These are phyloP conservation scores for Coriolopsis trogii DNA, from an alignment of 1,284 basidiomycete species.

Conservation along the genomic window DNA sequence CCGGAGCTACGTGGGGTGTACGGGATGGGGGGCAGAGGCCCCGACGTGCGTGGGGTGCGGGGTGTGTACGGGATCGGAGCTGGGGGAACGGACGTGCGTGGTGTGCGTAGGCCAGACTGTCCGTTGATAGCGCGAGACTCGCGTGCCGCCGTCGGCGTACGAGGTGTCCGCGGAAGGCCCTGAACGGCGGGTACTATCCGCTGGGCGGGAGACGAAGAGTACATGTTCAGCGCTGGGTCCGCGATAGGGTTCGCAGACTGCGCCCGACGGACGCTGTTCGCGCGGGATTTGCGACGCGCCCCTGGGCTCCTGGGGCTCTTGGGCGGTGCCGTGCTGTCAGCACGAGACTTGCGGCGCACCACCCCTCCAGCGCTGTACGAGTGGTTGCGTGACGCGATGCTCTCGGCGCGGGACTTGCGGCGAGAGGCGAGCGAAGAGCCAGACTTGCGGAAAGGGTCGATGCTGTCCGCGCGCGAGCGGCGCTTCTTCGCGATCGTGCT, in stretches of 20 bases:
- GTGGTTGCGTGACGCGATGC: slow-evolving; percentile 1
- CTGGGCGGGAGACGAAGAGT: background rate
- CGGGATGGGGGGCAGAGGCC: background rate
- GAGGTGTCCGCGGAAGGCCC: slow-evolving; percentile 15
- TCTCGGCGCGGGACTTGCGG: slow-evolving; percentile 18
- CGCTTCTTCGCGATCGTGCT: slow-evolving; percentile 13
- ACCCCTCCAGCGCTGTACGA: background rate
- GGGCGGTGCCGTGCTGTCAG: background rate
- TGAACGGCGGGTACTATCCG: background rate
- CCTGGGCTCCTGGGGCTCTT: background rate
- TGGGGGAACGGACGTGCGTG: background rate
- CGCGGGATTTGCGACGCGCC: slow-evolving; percentile 3
- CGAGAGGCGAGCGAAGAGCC: slow-evolving; percentile 8
- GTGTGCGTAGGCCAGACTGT: background rate
- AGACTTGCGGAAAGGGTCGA: slow-evolving; percentile 24
- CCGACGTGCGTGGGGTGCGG: background rate
- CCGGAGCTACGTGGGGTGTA: background rate
- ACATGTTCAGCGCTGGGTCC: slow-evolving; percentile 2
- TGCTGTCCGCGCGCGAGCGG: slow-evolving; percentile 23
- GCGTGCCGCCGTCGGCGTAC: slow-evolving; percentile 16
- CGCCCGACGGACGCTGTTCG: background rate
- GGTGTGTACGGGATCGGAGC: background rate
- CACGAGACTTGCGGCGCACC: slow-evolving; percentile 14
- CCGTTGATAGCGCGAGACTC: slow-evolving; percentile 6
- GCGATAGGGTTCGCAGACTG: slow-evolving; percentile 1